Evolutionary conservation across 257 asterid species (phyloP).

Genomic region (Solanum infundibuliforme): DNA sequence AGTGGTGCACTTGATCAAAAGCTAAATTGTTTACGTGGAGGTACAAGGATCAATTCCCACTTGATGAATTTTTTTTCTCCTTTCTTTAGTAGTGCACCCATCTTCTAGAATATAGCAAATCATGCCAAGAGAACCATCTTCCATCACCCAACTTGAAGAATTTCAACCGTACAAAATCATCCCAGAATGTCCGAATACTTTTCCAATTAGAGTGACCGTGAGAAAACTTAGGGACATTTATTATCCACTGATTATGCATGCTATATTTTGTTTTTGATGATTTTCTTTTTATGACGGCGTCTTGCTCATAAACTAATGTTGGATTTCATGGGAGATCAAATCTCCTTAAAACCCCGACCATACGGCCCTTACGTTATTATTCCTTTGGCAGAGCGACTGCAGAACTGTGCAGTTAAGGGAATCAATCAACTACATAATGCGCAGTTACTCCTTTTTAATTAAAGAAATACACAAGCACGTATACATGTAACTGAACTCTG

Average conservation of each 20-base stretch:
- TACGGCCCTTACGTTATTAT: not conserved
- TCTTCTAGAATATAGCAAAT: not conserved
- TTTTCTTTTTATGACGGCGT: too few species aligned
- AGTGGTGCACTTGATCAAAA: not conserved
- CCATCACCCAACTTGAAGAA: not conserved
- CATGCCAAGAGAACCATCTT: not conserved
- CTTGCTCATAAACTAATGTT: not conserved
- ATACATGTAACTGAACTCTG: not conserved
- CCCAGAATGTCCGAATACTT: not conserved
- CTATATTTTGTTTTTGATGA: not conserved
- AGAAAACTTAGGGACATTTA: not conserved
- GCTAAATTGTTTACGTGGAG: not conserved
- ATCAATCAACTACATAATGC: not conserved
- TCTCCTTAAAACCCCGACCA: not conserved
- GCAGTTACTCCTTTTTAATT: not conserved
- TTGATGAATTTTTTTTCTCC: not conserved
- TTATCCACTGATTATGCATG: not conserved
- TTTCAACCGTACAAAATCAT: not conserved
- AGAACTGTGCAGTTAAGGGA: not conserved
- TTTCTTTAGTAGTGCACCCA: not conserved
- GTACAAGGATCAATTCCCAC: not conserved
- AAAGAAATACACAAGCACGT: not conserved
- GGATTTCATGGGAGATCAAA: not conserved
- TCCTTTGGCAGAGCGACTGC: not conserved
- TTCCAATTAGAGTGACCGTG: not conserved